Evolutionary conservation across 2,329 filamentous ascomycete species (phyloP).

Genomic region (Pseudogymnoascus destructans): DNA sequence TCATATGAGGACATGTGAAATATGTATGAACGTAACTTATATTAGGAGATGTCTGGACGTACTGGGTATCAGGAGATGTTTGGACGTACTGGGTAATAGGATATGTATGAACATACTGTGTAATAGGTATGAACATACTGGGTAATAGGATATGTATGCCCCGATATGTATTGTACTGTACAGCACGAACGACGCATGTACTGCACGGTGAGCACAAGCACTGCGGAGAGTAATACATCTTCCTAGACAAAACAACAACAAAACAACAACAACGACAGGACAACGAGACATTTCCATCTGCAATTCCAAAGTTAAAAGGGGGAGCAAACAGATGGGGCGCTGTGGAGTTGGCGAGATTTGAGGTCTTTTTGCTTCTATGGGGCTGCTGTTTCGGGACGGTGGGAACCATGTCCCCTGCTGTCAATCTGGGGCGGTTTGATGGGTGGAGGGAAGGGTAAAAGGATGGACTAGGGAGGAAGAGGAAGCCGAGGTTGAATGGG

Average conservation of each 20-base stretch:
- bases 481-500: neutral
- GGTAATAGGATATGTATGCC: no score
- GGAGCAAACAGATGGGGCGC: neutral
- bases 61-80: no score
- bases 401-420: neutral
- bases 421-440: neutral
- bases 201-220: neutral
- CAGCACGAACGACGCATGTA: neutral
- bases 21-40: no score
- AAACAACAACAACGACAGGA: neutral
- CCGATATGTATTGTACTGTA: neutral
- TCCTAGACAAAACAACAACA: neutral
- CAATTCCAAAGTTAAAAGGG: neutral
- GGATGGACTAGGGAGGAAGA: neutral
- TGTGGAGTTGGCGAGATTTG: neutral
- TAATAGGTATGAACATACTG: no score
- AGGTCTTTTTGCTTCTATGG: neutral
- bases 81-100: no score
- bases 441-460: neutral
- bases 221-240: neutral
- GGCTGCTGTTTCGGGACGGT: neutral
- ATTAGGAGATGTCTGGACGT: no score
- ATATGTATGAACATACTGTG: no score
- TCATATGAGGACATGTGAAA: neutral
- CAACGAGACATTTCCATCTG: neutral